These are phyloP conservation scores for Tephrocybe sp. DNA, from an alignment of 768 basidiomycete genomes.

Conservation along the genomic window DNA sequence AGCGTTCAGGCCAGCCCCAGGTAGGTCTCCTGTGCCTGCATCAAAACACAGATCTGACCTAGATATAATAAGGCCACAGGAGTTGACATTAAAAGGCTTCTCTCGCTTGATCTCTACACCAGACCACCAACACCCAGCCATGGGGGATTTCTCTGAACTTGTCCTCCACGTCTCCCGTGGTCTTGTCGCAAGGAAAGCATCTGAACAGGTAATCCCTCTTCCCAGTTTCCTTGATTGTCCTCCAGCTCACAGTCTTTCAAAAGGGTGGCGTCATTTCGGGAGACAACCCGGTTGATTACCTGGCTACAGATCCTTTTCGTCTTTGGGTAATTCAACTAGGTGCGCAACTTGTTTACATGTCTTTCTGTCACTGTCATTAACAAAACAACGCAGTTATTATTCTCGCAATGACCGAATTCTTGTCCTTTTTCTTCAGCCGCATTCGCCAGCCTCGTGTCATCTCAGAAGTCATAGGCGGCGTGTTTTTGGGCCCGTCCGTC, in stretches of 20 bases:
- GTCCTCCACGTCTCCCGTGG: conserved; percentile 25
- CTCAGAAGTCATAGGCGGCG: conserved; percentile 89
- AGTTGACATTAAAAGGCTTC: too few species aligned
- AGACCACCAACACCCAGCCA: too few species aligned
- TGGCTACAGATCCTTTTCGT: conserved; percentile 63
- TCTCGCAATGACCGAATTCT: conserved; percentile 72
- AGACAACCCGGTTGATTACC: conserved; percentile 64
- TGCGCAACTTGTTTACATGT: conserved; percentile 29
- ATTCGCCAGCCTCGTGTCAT: conserved; percentile 91
- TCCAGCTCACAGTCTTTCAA: neutral
- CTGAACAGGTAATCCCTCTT: conserved; percentile 41
- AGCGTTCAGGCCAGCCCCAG: too few species aligned
- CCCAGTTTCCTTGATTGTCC: neutral
- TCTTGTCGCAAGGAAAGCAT: conserved; percentile 46
- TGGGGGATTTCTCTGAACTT: conserved; percentile 49
- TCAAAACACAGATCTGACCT: too few species aligned
- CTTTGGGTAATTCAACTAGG: conserved; percentile 80
- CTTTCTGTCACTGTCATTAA: conserved; percentile 20
- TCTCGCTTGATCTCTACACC: too few species aligned
- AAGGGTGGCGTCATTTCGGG: conserved; percentile 83
- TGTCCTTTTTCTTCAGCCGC: conserved; percentile 62
- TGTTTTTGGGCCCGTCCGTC: conserved; percentile 76
- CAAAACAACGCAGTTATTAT: conserved; percentile 62
- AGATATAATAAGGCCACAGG: too few species aligned
- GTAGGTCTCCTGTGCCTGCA: too few species aligned